A percentile compares a stretch with the other conserved stretches of the same genome.
Conservation (phyloP, 1,139 yeast species). For the Pichiaceae sp. region DNA sequence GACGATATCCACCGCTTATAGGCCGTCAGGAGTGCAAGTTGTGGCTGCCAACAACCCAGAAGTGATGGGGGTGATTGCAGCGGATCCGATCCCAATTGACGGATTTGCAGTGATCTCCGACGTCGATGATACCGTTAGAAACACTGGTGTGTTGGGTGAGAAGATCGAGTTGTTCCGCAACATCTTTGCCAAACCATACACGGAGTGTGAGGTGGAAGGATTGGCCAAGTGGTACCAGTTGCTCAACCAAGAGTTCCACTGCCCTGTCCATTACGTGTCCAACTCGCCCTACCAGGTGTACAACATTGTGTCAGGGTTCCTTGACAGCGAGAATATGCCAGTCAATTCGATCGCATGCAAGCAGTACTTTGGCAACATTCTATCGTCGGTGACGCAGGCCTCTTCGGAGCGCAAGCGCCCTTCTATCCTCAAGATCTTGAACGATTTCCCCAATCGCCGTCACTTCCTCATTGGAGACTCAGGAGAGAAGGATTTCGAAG, state of each 20-base stretch:
- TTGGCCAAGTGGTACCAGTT: conserved; percentile 63
- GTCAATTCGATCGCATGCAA: conserved; percentile 74
- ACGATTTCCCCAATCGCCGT: conserved; percentile 68
- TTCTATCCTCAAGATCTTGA: conserved; percentile 53
- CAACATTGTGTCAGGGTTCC: conserved; percentile 54
- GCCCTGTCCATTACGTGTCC: conserved; percentile 77
- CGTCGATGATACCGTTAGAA: conserved; percentile 87
- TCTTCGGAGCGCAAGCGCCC: conserved; percentile 71
- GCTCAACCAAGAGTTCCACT: conserved; percentile 23
- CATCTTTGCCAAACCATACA: conserved; percentile 58
- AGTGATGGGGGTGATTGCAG: conserved; percentile 37
- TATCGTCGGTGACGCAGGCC: conserved; percentile 79
- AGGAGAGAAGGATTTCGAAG: conserved; percentile 92
- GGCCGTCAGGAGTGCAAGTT: conserved; percentile 43
- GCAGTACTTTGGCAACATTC: conserved; percentile 74
- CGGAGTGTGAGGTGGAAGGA: conserved; percentile 63
- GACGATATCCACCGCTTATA: conserved; percentile 41
- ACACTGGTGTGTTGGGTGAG: conserved; percentile 85
- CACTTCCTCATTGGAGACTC: conserved; percentile 90
- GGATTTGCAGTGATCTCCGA: conserved; percentile 82
- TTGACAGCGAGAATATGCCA: conserved; percentile 53
- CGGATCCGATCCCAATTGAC: conserved; percentile 31
- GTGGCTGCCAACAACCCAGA: conserved; percentile 36
- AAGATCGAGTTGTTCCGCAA: conserved; percentile 75
- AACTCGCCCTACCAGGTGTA: conserved; percentile 92